A percentile compares a stretch with the other conserved stretches of the same genome.
Evolutionary conservation across 345 rosid species (phyloP).

Genomic region (Combretum micranthum): DNA sequence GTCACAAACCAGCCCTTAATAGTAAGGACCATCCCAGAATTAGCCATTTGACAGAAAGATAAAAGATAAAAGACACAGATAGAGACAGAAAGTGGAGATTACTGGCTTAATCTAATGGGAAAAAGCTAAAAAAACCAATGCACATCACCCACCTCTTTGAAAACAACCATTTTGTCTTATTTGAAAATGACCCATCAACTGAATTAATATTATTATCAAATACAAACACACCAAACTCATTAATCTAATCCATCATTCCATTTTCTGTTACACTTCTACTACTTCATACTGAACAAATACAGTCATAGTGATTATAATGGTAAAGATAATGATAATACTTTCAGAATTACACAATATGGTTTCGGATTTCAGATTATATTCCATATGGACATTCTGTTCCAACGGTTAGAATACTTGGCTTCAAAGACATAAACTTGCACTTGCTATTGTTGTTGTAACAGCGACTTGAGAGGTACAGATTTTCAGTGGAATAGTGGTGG

Average conservation of each 20-base stretch:
- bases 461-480: not conserved
- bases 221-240: no score
- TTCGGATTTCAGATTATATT: no score
- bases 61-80: not conserved
- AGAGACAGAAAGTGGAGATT: not conserved
- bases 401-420: constrained; percentile 14
- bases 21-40: not conserved
- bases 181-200: constrained; percentile 59
- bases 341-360: no score
- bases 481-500: constrained; percentile 13
- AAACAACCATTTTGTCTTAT: constrained; percentile 46
- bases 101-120: constrained; percentile 2
- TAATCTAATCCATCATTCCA: not conserved
- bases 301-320: no score
- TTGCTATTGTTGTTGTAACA: not conserved
- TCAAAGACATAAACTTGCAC: constrained; percentile 10
- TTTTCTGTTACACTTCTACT: not conserved
- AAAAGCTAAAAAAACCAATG: constrained; percentile 14
- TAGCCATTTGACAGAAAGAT: constrained; percentile 7
- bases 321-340: no score
- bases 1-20: not conserved
- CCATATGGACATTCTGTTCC: not conserved
- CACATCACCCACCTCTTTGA: constrained; percentile 49
- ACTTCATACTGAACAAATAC: no score
- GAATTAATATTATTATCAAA: constrained; percentile 2